Evolutionary conservation across 164 flowering plant species (phyloP).

Genomic region (Nymphaea colorata): DNA sequence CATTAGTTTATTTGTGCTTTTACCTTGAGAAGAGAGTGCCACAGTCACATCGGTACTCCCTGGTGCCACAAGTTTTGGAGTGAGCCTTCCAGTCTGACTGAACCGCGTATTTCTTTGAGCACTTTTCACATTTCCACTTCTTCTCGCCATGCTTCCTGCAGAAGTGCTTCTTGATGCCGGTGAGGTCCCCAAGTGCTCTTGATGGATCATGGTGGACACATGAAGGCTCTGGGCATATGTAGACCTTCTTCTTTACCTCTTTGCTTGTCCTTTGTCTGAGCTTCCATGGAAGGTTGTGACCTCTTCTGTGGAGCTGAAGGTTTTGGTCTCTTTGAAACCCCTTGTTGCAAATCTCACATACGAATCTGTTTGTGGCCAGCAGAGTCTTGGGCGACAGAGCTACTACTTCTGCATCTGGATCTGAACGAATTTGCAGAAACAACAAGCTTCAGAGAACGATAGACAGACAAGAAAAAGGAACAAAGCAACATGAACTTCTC

Average conservation of each 20-base stretch:
- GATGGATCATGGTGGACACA: conserved; percentile 68
- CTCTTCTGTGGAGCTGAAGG: conserved; percentile 52
- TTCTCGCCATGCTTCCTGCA: conserved; percentile 79
- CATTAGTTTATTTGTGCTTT: no score
- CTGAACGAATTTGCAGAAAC: conserved; percentile 15
- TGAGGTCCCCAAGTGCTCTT: conserved; percentile 69
- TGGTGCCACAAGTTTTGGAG: conserved; percentile 57
- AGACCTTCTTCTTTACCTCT: conserved; percentile 51
- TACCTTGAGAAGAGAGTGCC: conserved; percentile 78
- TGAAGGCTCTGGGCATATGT: conserved; percentile 62
- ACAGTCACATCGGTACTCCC: conserved; percentile 73
- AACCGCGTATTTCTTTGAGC: conserved; percentile 75
- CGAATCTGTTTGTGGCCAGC: conserved; percentile 64
- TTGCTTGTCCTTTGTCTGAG: conserved; percentile 40
- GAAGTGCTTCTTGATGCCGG: conserved; percentile 71
- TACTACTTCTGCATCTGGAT: conserved; percentile 73
- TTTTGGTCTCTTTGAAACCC: conserved; percentile 82
- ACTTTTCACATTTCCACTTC: conserved; percentile 73
- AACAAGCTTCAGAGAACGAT: neutral
- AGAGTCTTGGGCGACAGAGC: conserved; percentile 58
- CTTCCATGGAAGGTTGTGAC: conserved; percentile 69
- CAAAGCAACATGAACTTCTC: neutral
- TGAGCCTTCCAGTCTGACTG: conserved; percentile 89
- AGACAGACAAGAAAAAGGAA: neutral
- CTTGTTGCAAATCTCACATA: conserved; percentile 71